Evolutionary conservation across 2,329 filamentous ascomycete genomes (phyloP).

Genomic region (Cercospora sp.): DNA sequence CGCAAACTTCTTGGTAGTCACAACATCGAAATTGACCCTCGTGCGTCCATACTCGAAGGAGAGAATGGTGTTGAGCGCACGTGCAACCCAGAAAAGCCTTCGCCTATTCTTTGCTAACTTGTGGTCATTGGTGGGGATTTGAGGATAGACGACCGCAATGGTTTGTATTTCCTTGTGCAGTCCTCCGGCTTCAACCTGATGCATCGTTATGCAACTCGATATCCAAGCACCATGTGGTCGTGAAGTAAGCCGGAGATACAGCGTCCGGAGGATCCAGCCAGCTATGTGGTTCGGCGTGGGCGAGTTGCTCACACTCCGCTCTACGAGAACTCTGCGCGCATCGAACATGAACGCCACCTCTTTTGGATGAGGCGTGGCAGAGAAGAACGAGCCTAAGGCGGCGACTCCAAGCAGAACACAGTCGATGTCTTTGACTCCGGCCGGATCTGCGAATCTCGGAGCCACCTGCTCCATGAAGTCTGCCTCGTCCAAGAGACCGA

Average conservation of each 20-base stretch:
- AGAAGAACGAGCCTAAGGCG: constrained; percentile 57
- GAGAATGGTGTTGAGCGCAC: constrained; percentile 60
- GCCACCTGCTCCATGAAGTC: constrained; percentile 37
- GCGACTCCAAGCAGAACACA: constrained; percentile 57
- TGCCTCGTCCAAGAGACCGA: constrained; percentile 50
- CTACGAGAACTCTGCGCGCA: constrained; percentile 47
- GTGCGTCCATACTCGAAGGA: constrained; percentile 61
- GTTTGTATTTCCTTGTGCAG: constrained; percentile 48
- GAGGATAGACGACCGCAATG: constrained; percentile 39
- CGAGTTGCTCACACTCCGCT: constrained; percentile 32
- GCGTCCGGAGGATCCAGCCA: constrained; percentile 56
- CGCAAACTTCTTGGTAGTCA: constrained; percentile 42
- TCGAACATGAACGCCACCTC: constrained; percentile 53
- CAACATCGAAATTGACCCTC: constrained; percentile 52
- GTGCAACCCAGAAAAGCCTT: constrained; percentile 52
- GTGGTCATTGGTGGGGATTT: constrained; percentile 34
- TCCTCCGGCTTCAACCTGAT: constrained; percentile 57
- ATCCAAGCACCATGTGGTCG: constrained; percentile 59
- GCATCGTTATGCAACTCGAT: constrained; percentile 60
- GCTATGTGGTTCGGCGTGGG: constrained; percentile 44
- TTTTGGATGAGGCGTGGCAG: constrained; percentile 42
- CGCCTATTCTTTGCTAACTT: constrained; percentile 36
- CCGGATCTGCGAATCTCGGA: constrained; percentile 32
- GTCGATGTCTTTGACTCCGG: constrained; percentile 45
- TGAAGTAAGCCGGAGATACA: constrained; percentile 57